Base-by-base conservation (phyloP, 2,329 filamentous ascomycete genomes). In the Aspergillus proliferans region DNA sequence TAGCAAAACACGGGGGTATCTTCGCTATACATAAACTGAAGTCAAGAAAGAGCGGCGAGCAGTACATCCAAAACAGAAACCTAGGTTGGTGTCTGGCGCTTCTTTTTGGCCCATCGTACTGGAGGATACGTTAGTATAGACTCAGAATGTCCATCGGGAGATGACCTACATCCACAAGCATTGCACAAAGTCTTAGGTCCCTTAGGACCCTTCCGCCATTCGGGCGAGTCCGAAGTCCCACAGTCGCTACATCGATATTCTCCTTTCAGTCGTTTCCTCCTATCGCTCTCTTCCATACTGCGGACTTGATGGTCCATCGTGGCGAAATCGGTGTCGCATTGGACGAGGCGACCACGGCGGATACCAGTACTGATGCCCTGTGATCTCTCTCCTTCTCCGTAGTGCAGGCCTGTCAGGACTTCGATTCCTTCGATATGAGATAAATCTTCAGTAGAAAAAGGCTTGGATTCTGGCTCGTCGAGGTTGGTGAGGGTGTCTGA, bases 201-300 rank as follows among this genome's bases (percentile, higher is more conserved):
- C 54, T 82, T 88, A 0, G 92, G 92, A 0, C 92, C 92, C 68
- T 95, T 96, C 53, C 92, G 80, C 92, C 92, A 97, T 74, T 97
- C 92, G 0, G 92, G 92, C 14, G 88, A 95, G 64, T 96, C 91
- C 38, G 94, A 78, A 0, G 89, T 96, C 76, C 92, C 91, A 71
- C 92, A 97, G 68, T 96, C 92, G 1, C 88, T 92, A 69, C 92
- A 97, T 34, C 95, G 88, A 65, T 96, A 96, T 75, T 96, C 91
- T 63, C 95, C 80, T 67, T 95, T 95, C 43, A 88, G 75, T 67
- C 95, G 95, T 76, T 94, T 84, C 66, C 85, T 94, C 70, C 95
- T 91, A 52, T 89, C 86, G 0, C 81, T 59, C 43, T 64, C 63
- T 24, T 63, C 84, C 10, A 78, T 78, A 18, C 66, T 70, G 44